phyloP scores from a whole-genome alignment of 2,329 filamentous ascomycete species.

The Colletotrichum lini region DNA sequence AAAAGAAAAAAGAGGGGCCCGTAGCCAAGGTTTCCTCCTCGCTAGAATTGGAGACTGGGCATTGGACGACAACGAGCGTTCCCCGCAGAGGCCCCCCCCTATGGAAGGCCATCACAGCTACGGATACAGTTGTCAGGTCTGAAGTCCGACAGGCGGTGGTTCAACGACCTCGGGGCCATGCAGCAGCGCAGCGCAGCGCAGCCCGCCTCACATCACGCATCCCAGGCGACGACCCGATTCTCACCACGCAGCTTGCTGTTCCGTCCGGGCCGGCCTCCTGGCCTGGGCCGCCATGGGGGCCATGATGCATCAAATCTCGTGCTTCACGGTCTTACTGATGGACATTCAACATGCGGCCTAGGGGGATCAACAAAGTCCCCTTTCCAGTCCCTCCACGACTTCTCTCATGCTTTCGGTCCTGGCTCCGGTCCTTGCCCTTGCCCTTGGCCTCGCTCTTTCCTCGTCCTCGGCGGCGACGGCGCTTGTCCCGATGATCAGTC shows the following conservation, averaged over 20 bases:
- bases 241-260: slow-evolving; percentile 34
- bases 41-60: slow-evolving; percentile 1
- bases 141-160: neutral
- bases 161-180: slow-evolving; percentile 5
- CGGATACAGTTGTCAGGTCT: neutral
- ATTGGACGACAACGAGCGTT: neutral
- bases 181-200: slow-evolving; percentile 6
- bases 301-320: neutral
- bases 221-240: slow-evolving; percentile 21
- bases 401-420: neutral
- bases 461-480: slow-evolving; percentile 10
- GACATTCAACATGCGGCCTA: slow-evolving; percentile 6
- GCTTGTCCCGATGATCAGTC: neutral
- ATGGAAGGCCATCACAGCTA: too few relatives aligned
- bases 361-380: slow-evolving; percentile 2
- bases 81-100: slow-evolving; percentile 10
- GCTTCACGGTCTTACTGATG: neutral
- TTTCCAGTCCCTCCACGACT: neutral
- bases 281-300: neutral
- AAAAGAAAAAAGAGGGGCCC: neutral
- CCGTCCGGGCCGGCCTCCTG: slow-evolving; percentile 24
- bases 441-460: neutral
- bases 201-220: slow-evolving; percentile 24
- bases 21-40: neutral
- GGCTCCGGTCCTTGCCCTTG: neutral